phyloP scores from a whole-genome alignment of 345 rosid genomes.

The Salix purpurea region DNA sequence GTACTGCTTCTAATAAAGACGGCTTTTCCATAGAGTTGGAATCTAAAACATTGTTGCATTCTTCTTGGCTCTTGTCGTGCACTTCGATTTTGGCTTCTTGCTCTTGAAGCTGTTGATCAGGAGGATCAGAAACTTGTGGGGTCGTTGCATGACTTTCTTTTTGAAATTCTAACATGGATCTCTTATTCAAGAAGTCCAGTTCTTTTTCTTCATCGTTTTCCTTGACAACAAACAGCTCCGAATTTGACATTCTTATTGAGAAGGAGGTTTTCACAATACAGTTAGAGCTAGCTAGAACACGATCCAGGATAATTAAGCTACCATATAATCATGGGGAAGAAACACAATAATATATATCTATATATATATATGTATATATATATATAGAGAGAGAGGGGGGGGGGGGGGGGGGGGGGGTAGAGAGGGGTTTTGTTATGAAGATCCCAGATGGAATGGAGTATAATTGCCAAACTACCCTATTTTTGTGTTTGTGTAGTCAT shows the following conservation, averaged over 20 bases:
- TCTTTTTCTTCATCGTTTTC: slow-evolving; percentile 24
- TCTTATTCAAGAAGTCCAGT: neutral
- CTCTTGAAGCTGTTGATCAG: neutral
- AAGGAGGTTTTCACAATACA: neutral
- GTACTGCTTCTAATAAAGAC: slow-evolving; percentile 3
- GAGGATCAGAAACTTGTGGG: neutral
- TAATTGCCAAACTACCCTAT: neutral
- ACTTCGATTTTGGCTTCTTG: neutral
- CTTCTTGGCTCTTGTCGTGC: neutral
- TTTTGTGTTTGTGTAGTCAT: neutral
- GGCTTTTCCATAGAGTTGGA: neutral
- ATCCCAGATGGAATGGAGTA: neutral
- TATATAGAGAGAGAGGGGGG: too few relatives aligned
- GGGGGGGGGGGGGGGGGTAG: neutral
- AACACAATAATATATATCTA: neutral
- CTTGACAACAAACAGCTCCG: slow-evolving; percentile 29
- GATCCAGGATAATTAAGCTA: neutral
- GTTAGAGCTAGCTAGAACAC: neutral
- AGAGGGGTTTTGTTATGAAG: neutral
- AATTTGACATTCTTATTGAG: slow-evolving; percentile 17
- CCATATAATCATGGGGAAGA: neutral
- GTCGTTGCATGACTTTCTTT: too few relatives aligned
- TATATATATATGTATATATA: too few relatives aligned
- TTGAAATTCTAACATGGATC: neutral
- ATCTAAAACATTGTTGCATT: neutral